Evolutionary conservation across 2,329 filamentous ascomycete species (phyloP), one percentile per base, ranked within the genome.

Genomic region (Botryotinia globosa): DNA sequence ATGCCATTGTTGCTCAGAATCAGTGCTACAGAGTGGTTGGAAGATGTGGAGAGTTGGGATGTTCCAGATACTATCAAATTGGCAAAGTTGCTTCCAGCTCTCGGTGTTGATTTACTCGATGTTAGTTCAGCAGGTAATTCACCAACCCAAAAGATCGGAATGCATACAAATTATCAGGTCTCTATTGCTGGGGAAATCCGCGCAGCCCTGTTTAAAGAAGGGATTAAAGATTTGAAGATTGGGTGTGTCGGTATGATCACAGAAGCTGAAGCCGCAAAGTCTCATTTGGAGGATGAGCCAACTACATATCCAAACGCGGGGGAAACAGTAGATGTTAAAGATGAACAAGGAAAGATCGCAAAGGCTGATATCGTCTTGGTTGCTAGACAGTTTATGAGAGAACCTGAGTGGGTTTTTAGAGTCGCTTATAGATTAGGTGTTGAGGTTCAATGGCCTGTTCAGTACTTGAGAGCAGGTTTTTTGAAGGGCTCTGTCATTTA

Each of bases 31-130:
- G 89, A 91, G 76, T 90, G 88, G 87, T 85, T 89, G 82, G 87
- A 90, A 75, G 73, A 78, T 71, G 68, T 73, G 22, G 72, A 69
- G 42, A 71, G 69, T 59, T 80, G 78, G 77, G 76, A 78, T 62
- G 72, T 79, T 25, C 74, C 75, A 25, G 74, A 74, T 20, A 77
- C 82, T 73, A 87, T 92, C 74, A 84, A 83, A 71, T 87, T 96
- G 4, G 92, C 93, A 22, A 86, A 88, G 79, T 83, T 91, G 16
- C 87, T 98, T 1, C 91, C 92, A 0, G 87, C 87, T 0, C 84
- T 86, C 20, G 94, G 94, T 44, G 87, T 97, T 61, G 94, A 98
- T 80, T 84, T 97, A 25, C 85, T 97, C 44, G 94, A 98, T 80
- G 89, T 97, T 73, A 94, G 90, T 77, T 90, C 90, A 1, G 93